Conservation (phyloP, 208 protist species). For the Giardia muris region DNA sequence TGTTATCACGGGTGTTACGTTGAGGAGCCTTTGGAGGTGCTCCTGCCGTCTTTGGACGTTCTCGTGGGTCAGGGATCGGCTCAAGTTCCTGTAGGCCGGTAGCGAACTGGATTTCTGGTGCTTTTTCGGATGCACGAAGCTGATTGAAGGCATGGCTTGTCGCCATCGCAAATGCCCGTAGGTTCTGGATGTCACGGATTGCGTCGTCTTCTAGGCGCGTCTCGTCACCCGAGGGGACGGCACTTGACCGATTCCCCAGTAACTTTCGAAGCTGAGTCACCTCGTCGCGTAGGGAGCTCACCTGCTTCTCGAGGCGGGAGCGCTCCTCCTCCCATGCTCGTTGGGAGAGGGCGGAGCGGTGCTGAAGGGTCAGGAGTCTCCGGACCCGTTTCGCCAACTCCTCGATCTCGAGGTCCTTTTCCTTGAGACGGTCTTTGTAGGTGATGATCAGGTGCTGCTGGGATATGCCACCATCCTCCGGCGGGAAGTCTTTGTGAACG, state of each 20-base stretch:
- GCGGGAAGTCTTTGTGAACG: not conserved
- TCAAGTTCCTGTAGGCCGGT: not conserved
- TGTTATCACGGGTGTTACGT: too few relatives aligned
- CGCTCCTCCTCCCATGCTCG: not conserved
- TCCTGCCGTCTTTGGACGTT: too few relatives aligned
- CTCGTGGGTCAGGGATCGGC: not conserved
- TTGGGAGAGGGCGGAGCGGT: not conserved
- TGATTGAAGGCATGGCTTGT: not conserved
- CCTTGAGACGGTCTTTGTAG: slow-evolving; percentile 21
- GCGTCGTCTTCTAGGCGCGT: not conserved
- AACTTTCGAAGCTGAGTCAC: slow-evolving; percentile 19
- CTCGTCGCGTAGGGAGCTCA: not conserved
- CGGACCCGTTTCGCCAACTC: slow-evolving; percentile 18
- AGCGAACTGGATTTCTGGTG: not conserved
- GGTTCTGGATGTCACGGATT: not conserved
- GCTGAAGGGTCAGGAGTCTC: slow-evolving; percentile 10
- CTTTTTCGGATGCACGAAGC: not conserved
- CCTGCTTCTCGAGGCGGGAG: not conserved
- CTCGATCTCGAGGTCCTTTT: slow-evolving; percentile 22
- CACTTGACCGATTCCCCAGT: too few relatives aligned
- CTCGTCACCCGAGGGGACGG: not conserved
- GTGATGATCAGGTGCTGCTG: not conserved
- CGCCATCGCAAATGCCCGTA: not conserved
- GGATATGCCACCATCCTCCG: too few relatives aligned
- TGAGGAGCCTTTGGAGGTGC: too few relatives aligned